Evolutionary conservation across 225 moss, liverwort and hornwort species (phyloP).

Genomic region (Ulota crispa): DNA sequence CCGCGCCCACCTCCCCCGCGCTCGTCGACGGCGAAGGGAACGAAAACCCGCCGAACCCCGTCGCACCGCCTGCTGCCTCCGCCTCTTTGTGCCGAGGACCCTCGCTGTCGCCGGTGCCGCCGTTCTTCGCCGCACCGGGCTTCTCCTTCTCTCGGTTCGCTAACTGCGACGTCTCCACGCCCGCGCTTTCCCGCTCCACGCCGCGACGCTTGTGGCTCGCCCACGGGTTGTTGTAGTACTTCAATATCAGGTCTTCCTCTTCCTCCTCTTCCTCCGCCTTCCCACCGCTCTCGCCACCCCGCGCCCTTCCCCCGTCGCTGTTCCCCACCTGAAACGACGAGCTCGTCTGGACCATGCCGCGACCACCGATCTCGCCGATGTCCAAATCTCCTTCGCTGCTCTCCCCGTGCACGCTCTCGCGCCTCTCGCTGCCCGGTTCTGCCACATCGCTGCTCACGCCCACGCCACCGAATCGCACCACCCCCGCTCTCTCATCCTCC

Average conservation of each 20-base stretch:
- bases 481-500: conserved; percentile 47
- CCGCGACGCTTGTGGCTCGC: conserved; percentile 79
- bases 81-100: conserved; percentile 59
- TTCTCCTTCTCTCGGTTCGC: conserved; percentile 51
- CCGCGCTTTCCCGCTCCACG: conserved; percentile 66
- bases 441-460: conserved; percentile 85
- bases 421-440: conserved; percentile 80
- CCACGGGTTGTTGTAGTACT: conserved; percentile 90
- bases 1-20: conserved; percentile 80
- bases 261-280: conserved; percentile 76
- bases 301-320: conserved; percentile 37
- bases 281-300: conserved; percentile 51
- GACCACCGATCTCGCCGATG: conserved; percentile 49
- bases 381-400: conserved; percentile 78
- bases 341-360: conserved; percentile 44
- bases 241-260: conserved; percentile 85
- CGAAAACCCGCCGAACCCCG: conserved; percentile 88
- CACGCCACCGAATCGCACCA: conserved; percentile 77
- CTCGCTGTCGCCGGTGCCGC: conserved; percentile 64
- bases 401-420: conserved; percentile 77
- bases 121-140: conserved; percentile 35
- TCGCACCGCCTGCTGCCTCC: conserved; percentile 48
- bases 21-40: conserved; percentile 95
- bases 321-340: conserved; percentile 49
- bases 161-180: conserved; percentile 40